Percentiles rank a stretch among this genome's conserved stretches.
phyloP scores from a whole-genome alignment of 345 rosid species.

The Brassica nigra region DNA sequence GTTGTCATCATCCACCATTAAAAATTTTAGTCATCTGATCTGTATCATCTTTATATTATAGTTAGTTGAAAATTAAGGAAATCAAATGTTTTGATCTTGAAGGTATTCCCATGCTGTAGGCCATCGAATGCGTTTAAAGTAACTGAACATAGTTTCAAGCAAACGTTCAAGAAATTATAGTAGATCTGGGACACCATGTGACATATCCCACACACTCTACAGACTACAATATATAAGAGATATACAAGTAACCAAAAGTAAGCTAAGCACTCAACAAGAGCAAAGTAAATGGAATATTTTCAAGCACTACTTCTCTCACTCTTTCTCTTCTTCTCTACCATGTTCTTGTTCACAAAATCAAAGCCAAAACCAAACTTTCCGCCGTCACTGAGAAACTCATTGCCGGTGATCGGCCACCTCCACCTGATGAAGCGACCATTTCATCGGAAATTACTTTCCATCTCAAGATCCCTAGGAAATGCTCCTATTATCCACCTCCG shows the following conservation, averaged over 20 bases:
- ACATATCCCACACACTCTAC: conserved; percentile 7
- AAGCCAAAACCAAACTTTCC: conserved; percentile 39
- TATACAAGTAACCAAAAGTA: background rate
- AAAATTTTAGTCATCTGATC: background rate
- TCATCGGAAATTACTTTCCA: conserved; percentile 36
- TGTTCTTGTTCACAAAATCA: background rate
- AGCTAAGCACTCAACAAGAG: background rate
- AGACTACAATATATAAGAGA: background rate
- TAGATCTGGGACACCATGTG: conserved; percentile 13
- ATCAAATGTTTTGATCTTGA: background rate
- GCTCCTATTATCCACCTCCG: conserved; percentile 47
- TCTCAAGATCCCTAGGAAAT: conserved; percentile 44
- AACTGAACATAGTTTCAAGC: background rate
- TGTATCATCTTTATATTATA: background rate
- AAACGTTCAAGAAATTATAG: background rate
- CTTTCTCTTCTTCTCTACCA: background rate
- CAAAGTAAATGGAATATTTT: conserved; percentile 16
- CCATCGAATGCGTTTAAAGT: background rate
- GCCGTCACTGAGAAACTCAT: conserved; percentile 44
- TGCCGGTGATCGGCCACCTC: conserved; percentile 60
- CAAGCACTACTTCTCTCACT: background rate
- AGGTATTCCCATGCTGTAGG: background rate
- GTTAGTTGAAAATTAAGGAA: background rate
- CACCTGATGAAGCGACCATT: conserved; percentile 49
- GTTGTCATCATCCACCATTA: background rate